Base-by-base conservation (phyloP, 306 rosid genomes). In the Cicer arietinum region DNA sequence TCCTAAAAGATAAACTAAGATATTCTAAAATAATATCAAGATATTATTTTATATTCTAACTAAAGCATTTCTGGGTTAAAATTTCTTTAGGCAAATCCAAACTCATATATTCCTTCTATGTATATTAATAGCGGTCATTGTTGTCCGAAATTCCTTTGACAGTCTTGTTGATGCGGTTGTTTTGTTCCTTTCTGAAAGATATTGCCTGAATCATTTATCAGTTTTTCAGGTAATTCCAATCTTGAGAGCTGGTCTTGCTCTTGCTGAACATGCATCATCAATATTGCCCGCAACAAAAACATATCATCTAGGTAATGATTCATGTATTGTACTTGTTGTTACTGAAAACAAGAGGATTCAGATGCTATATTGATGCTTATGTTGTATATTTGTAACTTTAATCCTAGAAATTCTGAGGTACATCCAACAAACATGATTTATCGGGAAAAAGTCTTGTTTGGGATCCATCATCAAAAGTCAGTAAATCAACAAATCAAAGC, bases 191-290 rank as follows among this genome's bases (percentile, higher is more conserved):
- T 80, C 62, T 75, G 77, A 74, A 35, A 57, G 7, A 46, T 67
- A 73, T 79, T 7, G 78, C 50, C 73, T 82, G 71, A 73, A 80
- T 78, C n/a, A 40, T 41, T 47, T 73, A 74, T 43, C 78, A 50
- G 30, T 58, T 77, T 77, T 81, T 75, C 89, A 94, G 98, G 90
- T 94, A 56, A 79, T 90, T 79, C 98, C 98, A 39, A 94, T 94
- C 73, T 84, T 94, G 71, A 90, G 96, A 85, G 97, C 98, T 71
- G 98, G 98, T 66, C 84, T 90, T 67, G 97, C 93, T 71, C 93
- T 94, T 72, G 91, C 91, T 10, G 98, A 94, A 71, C 85, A 89
- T 41, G 98, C 96, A 11, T 74, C 91, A 2, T 84, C 93, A 7
- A 67, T 94, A 79, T 82, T 94, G 88, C 97, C 99, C 5, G 91